A percentile compares a stretch with the other conserved stretches of the same genome.
phyloP scores from a whole-genome alignment of 257 asterid species.

The Asclepias syriaca region DNA sequence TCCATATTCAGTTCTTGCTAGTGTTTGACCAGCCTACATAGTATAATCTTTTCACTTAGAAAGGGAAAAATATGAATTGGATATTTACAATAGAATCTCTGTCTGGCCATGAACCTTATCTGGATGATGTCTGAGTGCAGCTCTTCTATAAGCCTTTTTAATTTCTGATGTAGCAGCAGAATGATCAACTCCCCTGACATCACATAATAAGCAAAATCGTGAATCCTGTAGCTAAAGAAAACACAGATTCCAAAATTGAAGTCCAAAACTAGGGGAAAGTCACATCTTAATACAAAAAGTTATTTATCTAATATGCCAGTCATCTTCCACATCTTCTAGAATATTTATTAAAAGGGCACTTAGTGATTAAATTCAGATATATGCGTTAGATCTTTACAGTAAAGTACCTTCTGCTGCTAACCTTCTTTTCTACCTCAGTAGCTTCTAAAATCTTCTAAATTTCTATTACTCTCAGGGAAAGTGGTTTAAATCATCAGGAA shows the following conservation, averaged over 20 bases:
- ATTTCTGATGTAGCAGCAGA: slow-evolving; percentile 77
- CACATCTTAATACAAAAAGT: background rate
- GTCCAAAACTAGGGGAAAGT: background rate
- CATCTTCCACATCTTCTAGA: background rate
- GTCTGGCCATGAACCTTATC: slow-evolving; percentile 61
- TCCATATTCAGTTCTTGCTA: slow-evolving; percentile 65
- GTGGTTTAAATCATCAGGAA: background rate
- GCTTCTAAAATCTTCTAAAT: background rate
- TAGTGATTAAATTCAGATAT: background rate
- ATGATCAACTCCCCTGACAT: slow-evolving; percentile 84
- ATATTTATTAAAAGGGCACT: background rate
- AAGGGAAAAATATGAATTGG: slow-evolving; percentile 2
- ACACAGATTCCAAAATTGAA: background rate
- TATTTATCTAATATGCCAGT: background rate
- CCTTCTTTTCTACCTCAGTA: background rate
- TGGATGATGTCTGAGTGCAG: slow-evolving; percentile 93
- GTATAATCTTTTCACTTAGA: slow-evolving; percentile 6
- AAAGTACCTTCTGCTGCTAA: background rate
- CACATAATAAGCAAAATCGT: slow-evolving; percentile 23
- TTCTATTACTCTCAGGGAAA: background rate
- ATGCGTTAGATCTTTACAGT: background rate
- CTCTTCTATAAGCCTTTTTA: slow-evolving; percentile 86
- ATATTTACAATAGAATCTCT: background rate
- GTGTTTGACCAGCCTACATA: slow-evolving; percentile 76
- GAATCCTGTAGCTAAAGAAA: slow-evolving; percentile 2